phyloP scores from a whole-genome alignment of 306 rosid species.

The Dicorynia guianensis region DNA sequence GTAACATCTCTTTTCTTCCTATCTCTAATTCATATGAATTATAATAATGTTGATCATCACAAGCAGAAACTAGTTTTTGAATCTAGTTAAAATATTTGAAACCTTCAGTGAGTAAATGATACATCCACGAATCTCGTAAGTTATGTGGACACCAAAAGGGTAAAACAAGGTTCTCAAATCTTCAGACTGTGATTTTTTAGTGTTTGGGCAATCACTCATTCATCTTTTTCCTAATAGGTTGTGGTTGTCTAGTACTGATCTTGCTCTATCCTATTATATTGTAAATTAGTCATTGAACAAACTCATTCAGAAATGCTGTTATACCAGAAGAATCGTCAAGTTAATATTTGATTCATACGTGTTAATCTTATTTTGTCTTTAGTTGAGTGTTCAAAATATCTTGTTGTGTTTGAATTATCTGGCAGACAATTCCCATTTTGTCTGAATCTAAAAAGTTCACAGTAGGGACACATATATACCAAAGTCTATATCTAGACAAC shows the following conservation, averaged over 20 bases:
- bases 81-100: not conserved
- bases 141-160: too few species aligned
- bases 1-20: not conserved
- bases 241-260: too few species aligned
- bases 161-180: too few species aligned
- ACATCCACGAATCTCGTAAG: not conserved
- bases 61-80: constrained; percentile 5
- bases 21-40: constrained; percentile 2
- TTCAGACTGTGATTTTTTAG: too few species aligned
- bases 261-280: not conserved
- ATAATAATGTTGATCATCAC: not conserved
- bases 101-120: constrained; percentile 1
- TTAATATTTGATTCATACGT: not conserved
- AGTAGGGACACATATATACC: too few species aligned
- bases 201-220: too few species aligned
- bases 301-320: not conserved
- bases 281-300: not conserved
- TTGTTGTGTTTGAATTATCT: not conserved
- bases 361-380: too few species aligned
- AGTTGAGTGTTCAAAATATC: not conserved
- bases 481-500: too few species aligned
- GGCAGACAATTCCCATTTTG: too few species aligned
- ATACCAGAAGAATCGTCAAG: not conserved
- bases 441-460: too few species aligned
- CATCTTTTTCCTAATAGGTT: not conserved